Percentiles rank a stretch among this genome's conserved stretches.
These are phyloP conservation scores for Butyriboletus appendiculatus DNA, from an alignment of 1,284 basidiomycete species.

Conservation along the genomic window DNA sequence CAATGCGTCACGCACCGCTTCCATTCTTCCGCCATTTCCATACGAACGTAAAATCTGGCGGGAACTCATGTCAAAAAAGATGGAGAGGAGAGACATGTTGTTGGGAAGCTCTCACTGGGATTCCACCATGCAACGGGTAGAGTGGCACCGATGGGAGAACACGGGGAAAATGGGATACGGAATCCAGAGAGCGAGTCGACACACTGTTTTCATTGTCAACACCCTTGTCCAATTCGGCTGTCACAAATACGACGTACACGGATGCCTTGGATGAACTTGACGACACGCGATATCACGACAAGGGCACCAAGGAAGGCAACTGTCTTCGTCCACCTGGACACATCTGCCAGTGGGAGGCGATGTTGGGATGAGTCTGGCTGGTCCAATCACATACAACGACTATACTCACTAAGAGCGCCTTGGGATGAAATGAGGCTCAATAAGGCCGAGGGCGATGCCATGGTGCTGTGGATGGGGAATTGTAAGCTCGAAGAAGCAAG, in stretches of 20 bases:
- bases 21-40: not conserved
- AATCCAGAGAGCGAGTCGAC: constrained; percentile 1
- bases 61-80: not conserved
- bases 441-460: not conserved
- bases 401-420: not conserved
- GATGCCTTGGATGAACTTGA: not conserved
- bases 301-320: not conserved
- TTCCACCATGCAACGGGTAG: not conserved
- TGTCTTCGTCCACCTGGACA: not conserved
- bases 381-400: too few relatives aligned
- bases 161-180: not conserved
- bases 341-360: not conserved
- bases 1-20: not conserved
- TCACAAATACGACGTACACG: not conserved
- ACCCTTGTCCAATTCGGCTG: not conserved
- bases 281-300: not conserved
- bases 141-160: not conserved
- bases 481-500: too few relatives aligned
- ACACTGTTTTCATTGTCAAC: not conserved
- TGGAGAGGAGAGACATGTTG: not conserved
- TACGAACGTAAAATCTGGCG: not conserved
- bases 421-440: not conserved
- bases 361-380: not conserved
- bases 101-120: not conserved
- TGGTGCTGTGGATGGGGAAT: not conserved